phyloP scores from a whole-genome alignment of 768 basidiomycete species.

The Dioszegia hungarica region DNA sequence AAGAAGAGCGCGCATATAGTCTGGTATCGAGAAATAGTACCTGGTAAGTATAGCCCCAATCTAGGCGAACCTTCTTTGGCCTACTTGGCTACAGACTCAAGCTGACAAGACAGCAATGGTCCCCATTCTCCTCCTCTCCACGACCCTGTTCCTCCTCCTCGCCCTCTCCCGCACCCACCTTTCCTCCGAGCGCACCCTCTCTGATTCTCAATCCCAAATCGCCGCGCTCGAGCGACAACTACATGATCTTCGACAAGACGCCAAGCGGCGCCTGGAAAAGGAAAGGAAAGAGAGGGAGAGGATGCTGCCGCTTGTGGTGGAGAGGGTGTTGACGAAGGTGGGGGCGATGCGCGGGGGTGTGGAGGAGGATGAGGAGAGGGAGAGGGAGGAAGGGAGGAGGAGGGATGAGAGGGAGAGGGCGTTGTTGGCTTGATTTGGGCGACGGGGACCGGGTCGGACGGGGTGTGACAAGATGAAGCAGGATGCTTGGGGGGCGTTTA shows the following conservation, averaged over 20 bases:
- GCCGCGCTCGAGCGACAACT: slow-evolving; percentile 39
- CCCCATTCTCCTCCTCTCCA: slow-evolving; percentile 38
- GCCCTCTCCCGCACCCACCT: slow-evolving; percentile 46
- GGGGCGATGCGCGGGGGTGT: slow-evolving; percentile 24
- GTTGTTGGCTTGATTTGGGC: slow-evolving; percentile 3
- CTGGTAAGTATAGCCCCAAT: slow-evolving; percentile 33
- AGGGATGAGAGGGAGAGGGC: slow-evolving; percentile 5
- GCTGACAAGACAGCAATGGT: slow-evolving; percentile 31
- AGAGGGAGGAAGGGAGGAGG: slow-evolving; percentile 8
- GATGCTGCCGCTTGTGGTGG: slow-evolving; percentile 40
- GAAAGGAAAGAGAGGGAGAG: slow-evolving; percentile 37
- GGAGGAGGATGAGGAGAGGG: slow-evolving; percentile 15
- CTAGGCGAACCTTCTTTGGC: too few relatives aligned
- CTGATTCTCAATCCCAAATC: slow-evolving; percentile 36
- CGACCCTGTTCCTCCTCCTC: slow-evolving; percentile 43
- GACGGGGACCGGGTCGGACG: too few relatives aligned
- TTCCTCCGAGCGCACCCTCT: slow-evolving; percentile 36
- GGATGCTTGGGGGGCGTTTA: too few relatives aligned
- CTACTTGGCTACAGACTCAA: neutral
- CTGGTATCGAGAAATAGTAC: slow-evolving; percentile 48
- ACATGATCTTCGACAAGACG: slow-evolving; percentile 16
- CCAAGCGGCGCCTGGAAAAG: slow-evolving; percentile 14
- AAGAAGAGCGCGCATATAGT: slow-evolving; percentile 37
- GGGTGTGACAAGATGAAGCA: too few relatives aligned
- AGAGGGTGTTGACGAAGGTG: slow-evolving; percentile 37